A percentile compares a stretch with the other conserved stretches of the same genome.
These are phyloP conservation scores for Leptomonas seymouri DNA, from an alignment of 208 protist genomes.

Conservation along the genomic window DNA sequence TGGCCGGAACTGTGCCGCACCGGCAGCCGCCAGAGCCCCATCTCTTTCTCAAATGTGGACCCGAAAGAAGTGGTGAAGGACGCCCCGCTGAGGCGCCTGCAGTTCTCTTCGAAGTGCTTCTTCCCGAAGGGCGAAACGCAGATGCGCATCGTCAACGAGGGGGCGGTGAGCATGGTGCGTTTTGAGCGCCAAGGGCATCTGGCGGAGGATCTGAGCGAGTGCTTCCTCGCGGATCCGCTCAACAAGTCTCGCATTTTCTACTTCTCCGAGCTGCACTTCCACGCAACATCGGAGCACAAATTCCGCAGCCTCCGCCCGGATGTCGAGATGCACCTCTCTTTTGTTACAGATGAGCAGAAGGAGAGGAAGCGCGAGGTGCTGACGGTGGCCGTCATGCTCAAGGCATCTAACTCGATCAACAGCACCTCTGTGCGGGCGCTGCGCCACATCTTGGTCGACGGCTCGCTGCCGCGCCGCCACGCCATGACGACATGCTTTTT, in stretches of 20 bases:
- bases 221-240: constrained; percentile 59
- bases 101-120: constrained; percentile 62
- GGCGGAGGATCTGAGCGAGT: constrained; percentile 42
- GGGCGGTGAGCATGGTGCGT: constrained; percentile 47
- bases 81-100: constrained; percentile 32
- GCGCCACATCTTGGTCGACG: constrained; percentile 68
- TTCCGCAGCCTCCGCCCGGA: constrained; percentile 57
- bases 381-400: constrained; percentile 63
- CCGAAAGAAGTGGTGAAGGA: constrained; percentile 43
- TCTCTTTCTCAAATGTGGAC: constrained; percentile 68
- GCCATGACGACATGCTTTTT: constrained; percentile 69
- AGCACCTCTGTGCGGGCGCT: constrained; percentile 61
- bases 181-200: constrained; percentile 37
- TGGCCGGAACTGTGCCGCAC: constrained; percentile 56
- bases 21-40: constrained; percentile 68
- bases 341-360: constrained; percentile 24
- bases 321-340: constrained; percentile 76
- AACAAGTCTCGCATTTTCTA: constrained; percentile 41
- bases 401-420: constrained; percentile 54
- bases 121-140: constrained; percentile 53
- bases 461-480: constrained; percentile 51
- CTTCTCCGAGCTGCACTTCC: constrained; percentile 69
- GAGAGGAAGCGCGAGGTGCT: constrained; percentile 38
- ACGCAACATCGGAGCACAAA: constrained; percentile 64
- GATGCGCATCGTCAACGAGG: constrained; percentile 63